phyloP scores from a whole-genome alignment of 306 rosid species.

The Dalbergia cochinchinensis region DNA sequence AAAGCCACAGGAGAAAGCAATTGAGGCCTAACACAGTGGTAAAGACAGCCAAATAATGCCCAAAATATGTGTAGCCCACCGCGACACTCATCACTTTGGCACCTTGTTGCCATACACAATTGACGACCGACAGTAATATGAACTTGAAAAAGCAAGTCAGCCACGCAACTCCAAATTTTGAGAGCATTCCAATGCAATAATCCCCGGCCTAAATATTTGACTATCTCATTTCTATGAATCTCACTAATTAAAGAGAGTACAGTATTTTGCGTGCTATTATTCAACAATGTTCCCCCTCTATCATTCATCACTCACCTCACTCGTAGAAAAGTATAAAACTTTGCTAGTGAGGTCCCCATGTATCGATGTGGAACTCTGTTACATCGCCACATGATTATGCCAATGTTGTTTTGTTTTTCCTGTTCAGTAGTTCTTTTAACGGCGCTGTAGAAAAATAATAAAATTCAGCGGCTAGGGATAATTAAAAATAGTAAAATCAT shows the following conservation, averaged over 20 bases:
- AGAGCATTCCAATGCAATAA: background rate
- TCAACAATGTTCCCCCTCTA: too few species aligned
- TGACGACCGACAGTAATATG: background rate
- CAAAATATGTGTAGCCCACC: background rate
- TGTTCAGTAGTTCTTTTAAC: too few species aligned
- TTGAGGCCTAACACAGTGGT: background rate
- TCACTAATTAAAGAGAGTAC: too few species aligned
- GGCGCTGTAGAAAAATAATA: too few species aligned
- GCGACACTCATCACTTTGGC: background rate
- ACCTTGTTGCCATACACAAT: background rate
- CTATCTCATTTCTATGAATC: background rate
- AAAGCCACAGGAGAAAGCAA: background rate
- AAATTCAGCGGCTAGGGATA: background rate
- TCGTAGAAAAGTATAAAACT: too few species aligned
- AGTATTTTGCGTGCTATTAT: too few species aligned
- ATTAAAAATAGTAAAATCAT: background rate
- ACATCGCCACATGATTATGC: too few species aligned
- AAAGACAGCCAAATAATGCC: slow-evolving; percentile 1
- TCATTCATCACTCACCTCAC: too few species aligned
- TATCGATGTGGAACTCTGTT: too few species aligned
- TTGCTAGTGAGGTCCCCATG: too few species aligned
- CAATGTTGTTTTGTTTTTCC: too few species aligned
- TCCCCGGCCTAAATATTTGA: background rate
- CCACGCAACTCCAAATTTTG: slow-evolving; percentile 25
- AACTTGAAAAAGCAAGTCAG: background rate